Evolutionary conservation across 345 rosid species (phyloP).

Genomic region (Pseudoturritis turrita): DNA sequence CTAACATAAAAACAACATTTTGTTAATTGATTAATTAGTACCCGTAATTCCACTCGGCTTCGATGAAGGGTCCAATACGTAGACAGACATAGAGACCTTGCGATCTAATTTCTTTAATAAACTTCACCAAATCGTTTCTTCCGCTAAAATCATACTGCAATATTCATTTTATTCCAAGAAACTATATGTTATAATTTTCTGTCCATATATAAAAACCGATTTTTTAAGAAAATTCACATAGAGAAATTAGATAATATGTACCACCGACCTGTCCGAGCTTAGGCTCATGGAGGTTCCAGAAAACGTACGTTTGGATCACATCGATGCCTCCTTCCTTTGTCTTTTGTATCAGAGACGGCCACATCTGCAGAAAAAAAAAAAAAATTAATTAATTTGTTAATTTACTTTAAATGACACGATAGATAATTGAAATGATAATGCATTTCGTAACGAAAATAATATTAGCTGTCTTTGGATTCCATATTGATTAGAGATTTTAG

Average conservation of each 20-base stretch:
- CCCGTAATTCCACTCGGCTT: slow-evolving; percentile 94
- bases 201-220: no score
- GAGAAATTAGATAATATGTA: not conserved
- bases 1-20: not conserved
- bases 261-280: slow-evolving; percentile 63
- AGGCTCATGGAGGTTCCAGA: slow-evolving; percentile 92
- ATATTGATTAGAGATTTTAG: slow-evolving; percentile 9
- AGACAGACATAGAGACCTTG: slow-evolving; percentile 78
- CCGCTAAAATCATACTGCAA: slow-evolving; percentile 81
- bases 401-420: not conserved
- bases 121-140: slow-evolving; percentile 65
- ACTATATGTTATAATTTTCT: not conserved
- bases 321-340: slow-evolving; percentile 88
- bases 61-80: slow-evolving; percentile 83
- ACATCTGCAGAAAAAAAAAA: slow-evolving; percentile 50
- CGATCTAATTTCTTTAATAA: slow-evolving; percentile 67
- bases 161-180: not conserved
- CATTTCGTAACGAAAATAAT: not conserved
- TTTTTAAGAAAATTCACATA: not conserved
- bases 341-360: slow-evolving; percentile 78
- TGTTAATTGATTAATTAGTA: slow-evolving; percentile 12
- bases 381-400: not conserved
- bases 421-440: not conserved
- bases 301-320: slow-evolving; percentile 90
- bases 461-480: slow-evolving; percentile 26